Evolutionary conservation across 768 basidiomycete species (phyloP).

Genomic region (Gautieria morchelliformis): DNA sequence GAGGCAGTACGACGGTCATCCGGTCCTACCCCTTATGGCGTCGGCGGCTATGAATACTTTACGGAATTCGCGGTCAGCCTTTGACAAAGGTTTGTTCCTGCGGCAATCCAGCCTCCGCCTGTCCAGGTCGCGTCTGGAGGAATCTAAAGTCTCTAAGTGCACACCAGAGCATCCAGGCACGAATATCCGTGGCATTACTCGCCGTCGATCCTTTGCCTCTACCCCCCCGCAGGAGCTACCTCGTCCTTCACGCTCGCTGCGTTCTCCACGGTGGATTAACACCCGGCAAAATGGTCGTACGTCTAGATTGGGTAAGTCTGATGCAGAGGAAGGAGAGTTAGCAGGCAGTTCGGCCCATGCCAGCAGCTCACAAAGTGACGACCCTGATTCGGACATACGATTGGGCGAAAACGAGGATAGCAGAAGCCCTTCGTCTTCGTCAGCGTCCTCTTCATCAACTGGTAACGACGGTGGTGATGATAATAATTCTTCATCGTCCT

Average conservation of each 20-base stretch:
- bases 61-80: constrained; percentile 1
- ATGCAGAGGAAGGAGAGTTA: constrained; percentile 16
- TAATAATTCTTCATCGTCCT: constrained; percentile 23
- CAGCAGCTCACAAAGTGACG: constrained; percentile 7
- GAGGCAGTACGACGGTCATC: neutral
- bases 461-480: constrained; percentile 22
- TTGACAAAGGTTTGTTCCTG: neutral
- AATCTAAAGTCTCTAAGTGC: neutral
- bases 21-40: neutral
- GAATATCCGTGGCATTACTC: neutral
- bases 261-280: constrained; percentile 32
- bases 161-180: neutral
- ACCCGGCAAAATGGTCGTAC: constrained; percentile 14
- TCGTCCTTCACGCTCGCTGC: constrained; percentile 23
- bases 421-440: constrained; percentile 20
- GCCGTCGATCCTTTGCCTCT: constrained; percentile 1
- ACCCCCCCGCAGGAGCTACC: constrained; percentile 9
- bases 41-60: neutral
- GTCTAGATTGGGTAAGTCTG: constrained; percentile 12
- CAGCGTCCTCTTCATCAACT: constrained; percentile 34
- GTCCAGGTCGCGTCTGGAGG: neutral
- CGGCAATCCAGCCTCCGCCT: neutral
- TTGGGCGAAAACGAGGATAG: constrained; percentile 22
- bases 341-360: constrained; percentile 14
- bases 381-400: constrained; percentile 13